Percentiles rank a stretch among this genome's conserved stretches.
These are phyloP conservation scores for Coemansia sp. DNA, from an alignment of 192 early-diverging fungal species.

Conservation along the genomic window DNA sequence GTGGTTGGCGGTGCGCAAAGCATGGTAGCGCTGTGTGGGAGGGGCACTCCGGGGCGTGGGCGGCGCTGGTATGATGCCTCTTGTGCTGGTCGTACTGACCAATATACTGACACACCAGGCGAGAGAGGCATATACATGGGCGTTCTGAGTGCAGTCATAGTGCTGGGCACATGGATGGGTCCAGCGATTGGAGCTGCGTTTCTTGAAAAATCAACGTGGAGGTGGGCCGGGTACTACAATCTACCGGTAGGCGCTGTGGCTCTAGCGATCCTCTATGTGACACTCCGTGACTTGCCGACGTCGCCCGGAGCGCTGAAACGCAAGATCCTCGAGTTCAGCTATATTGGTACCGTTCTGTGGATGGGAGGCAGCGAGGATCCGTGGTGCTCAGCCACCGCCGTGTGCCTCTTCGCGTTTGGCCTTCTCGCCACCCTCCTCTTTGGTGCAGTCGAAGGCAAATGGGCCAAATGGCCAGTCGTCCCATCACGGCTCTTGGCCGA, in stretches of 20 bases:
- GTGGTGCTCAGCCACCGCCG: conserved; percentile 55
- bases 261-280: too few relatives aligned
- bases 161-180: conserved; percentile 63
- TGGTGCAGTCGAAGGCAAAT: conserved; percentile 54
- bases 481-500: conserved; percentile 24
- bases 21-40: conserved; percentile 59
- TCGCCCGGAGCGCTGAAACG: conserved; percentile 24
- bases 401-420: conserved; percentile 53
- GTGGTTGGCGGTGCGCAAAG: conserved; percentile 44
- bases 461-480: conserved; percentile 70
- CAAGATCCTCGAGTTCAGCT: conserved; percentile 59
- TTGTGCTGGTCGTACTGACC: conserved; percentile 70
- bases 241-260: conserved; percentile 65
- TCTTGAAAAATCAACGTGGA: conserved; percentile 58
- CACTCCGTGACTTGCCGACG: conserved; percentile 56
- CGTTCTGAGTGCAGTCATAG: conserved; percentile 62
- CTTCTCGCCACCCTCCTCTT: conserved; percentile 50
- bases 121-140: conserved; percentile 74
- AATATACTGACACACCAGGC: conserved; percentile 68
- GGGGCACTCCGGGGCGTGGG: conserved; percentile 74
- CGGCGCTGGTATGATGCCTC: conserved; percentile 64
- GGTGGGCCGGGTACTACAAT: conserved; percentile 81
- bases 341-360: conserved; percentile 57
- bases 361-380: conserved; percentile 56
- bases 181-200: conserved; percentile 71